phyloP scores from a whole-genome alignment of 345 rosid species.

The Geranium brycei region DNA sequence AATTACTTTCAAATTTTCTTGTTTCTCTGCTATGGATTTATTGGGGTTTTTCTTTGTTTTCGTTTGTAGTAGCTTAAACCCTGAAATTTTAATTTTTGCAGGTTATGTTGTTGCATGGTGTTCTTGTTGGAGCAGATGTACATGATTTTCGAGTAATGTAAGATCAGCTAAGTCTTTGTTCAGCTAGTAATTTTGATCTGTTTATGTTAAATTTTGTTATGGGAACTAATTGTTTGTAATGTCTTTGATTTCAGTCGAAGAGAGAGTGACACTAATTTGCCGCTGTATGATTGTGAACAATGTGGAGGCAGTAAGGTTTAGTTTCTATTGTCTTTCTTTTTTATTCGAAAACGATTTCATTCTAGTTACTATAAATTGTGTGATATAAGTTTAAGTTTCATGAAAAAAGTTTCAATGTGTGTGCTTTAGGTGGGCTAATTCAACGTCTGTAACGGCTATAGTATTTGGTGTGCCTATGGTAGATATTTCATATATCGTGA shows the following conservation, averaged over 20 bases:
- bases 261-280: conserved; percentile 24
- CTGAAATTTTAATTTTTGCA: conserved; percentile 10
- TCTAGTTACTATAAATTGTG: not conserved
- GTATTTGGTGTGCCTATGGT: not conserved
- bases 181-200: not conserved
- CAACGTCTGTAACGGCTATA: not conserved
- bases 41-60: not conserved
- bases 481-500: not conserved
- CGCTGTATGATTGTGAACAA: conserved; percentile 21
- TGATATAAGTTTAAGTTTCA: not conserved
- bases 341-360: not conserved
- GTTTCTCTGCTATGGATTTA: not conserved
- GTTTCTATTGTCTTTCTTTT: not conserved
- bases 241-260: conserved; percentile 25
- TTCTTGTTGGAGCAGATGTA: conserved; percentile 26
- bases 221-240: conserved; percentile 2
- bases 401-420: not conserved
- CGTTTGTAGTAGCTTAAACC: not conserved
- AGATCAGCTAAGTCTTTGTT: conserved; percentile 2
- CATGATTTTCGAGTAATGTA: conserved; percentile 29
- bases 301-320: conserved; percentile 32
- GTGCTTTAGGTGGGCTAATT: not conserved
- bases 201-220: not conserved
- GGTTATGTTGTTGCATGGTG: conserved; percentile 27
- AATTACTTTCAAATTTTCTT: not conserved